These are phyloP conservation scores for Ophiocordyceps camponoti-floridani DNA, from an alignment of 2,329 filamentous ascomycete genomes.

Conservation along the genomic window DNA sequence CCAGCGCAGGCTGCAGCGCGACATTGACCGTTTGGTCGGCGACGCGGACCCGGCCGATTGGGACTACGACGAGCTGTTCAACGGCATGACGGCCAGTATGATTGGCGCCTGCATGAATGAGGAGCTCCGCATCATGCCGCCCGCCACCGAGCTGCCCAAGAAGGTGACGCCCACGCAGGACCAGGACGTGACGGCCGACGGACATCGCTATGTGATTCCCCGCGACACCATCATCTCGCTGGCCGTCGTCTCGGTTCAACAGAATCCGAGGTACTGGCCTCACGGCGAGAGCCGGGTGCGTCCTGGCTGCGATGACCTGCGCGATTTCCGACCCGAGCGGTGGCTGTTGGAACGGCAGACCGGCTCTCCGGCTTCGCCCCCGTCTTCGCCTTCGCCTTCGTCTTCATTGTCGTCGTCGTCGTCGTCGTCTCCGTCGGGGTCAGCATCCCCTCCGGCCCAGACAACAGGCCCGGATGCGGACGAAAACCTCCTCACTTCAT, in stretches of 20 bases:
- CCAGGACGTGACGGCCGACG: slow-evolving; percentile 41
- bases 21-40: slow-evolving; percentile 48
- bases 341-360: slow-evolving; percentile 39
- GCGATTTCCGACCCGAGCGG: slow-evolving; percentile 53
- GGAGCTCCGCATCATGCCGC: slow-evolving; percentile 53
- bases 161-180: slow-evolving; percentile 26
- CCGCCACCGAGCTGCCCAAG: slow-evolving; percentile 58
- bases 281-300: slow-evolving; percentile 22
- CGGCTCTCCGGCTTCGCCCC: background rate
- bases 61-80: slow-evolving; percentile 53
- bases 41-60: slow-evolving; percentile 40
- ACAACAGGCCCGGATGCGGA: background rate
- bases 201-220: slow-evolving; percentile 39
- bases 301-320: slow-evolving; percentile 33
- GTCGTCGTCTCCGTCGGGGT: no score
- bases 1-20: slow-evolving; percentile 49
- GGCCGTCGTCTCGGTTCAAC: slow-evolving; percentile 36
- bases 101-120: slow-evolving; percentile 64
- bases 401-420: no score
- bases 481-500: slow-evolving; percentile 18
- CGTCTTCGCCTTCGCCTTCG: no score
- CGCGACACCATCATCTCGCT: slow-evolving; percentile 36
- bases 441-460: no score
- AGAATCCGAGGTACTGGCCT: slow-evolving; percentile 61
- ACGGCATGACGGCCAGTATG: slow-evolving; percentile 48